phyloP scores from a whole-genome alignment of 495 filamentous ascomycete genomes.

The Penicillium canariense region DNA sequence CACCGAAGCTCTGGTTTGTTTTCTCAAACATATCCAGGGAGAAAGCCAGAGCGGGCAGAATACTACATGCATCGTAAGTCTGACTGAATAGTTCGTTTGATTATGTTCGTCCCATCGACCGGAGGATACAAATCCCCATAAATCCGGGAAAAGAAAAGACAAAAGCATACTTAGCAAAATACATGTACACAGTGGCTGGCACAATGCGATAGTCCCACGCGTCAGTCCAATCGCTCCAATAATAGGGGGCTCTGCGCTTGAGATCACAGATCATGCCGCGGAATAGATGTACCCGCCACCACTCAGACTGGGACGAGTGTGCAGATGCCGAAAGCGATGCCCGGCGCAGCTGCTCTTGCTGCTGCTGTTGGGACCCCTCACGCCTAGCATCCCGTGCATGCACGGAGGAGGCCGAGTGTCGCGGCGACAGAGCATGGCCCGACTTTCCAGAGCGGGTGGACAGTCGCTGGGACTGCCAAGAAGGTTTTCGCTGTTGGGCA shows the following conservation, averaged over 20 bases:
- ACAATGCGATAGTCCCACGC: constrained; percentile 84
- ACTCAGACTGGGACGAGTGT: constrained; percentile 33
- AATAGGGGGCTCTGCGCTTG: constrained; percentile 68
- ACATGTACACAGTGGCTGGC: constrained; percentile 83
- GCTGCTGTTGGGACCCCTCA: constrained; percentile 2
- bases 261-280: constrained; percentile 72
- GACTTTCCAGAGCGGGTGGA: constrained; percentile 21
- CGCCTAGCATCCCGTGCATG: constrained; percentile 9
- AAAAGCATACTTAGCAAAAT: constrained; percentile 74
- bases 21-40: constrained; percentile 84
- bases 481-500: constrained; percentile 27
- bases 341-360: constrained; percentile 7
- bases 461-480: constrained; percentile 31
- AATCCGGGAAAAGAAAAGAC: not conserved
- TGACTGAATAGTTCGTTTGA: too few species aligned
- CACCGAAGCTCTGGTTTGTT: constrained; percentile 74
- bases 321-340: constrained; percentile 13
- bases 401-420: constrained; percentile 11
- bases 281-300: constrained; percentile 61
- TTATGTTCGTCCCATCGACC: too few species aligned
- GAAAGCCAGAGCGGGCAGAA: constrained; percentile 79
- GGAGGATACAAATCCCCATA: not conserved
- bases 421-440: constrained; percentile 7
- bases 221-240: constrained; percentile 75
- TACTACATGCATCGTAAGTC: constrained; percentile 48